Evolutionary conservation across 257 asterid species (phyloP).

Genomic region (Ehretia macrophylla): DNA sequence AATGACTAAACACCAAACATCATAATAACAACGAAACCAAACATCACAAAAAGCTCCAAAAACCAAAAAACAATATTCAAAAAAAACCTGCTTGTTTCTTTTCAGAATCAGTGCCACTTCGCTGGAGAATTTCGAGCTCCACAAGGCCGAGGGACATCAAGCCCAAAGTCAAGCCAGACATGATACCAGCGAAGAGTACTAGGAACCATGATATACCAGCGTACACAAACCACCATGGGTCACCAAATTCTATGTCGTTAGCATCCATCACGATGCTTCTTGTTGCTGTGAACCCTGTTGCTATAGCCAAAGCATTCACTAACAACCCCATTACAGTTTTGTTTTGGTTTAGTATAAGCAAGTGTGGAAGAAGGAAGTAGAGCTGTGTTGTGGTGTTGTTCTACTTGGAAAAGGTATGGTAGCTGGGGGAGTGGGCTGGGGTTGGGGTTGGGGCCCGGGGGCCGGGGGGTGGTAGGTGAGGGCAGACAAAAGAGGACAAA

Average conservation of each 20-base stretch:
- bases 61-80: neutral
- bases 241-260: constrained; percentile 74
- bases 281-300: constrained; percentile 28
- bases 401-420: too few relatives aligned
- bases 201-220: constrained; percentile 90
- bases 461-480: too few relatives aligned
- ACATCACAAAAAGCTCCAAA: neutral
- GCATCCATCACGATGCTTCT: constrained; percentile 52
- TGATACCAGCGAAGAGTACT: constrained; percentile 90
- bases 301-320: constrained; percentile 39
- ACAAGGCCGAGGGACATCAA: constrained; percentile 92
- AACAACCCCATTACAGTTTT: constrained; percentile 18
- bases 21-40: constrained; percentile 1
- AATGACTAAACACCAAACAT: neutral
- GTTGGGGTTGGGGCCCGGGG: too few relatives aligned
- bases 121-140: constrained; percentile 87
- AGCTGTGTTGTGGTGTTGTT: too few relatives aligned
- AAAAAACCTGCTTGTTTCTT: constrained; percentile 82
- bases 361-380: neutral
- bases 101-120: constrained; percentile 66
- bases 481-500: too few relatives aligned
- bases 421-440: too few relatives aligned
- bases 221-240: constrained; percentile 84
- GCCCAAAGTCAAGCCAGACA: constrained; percentile 93
- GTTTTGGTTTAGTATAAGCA: neutral